phyloP scores from a whole-genome alignment of 2,329 filamentous ascomycete species.

The Colletotrichum theobromicola region DNA sequence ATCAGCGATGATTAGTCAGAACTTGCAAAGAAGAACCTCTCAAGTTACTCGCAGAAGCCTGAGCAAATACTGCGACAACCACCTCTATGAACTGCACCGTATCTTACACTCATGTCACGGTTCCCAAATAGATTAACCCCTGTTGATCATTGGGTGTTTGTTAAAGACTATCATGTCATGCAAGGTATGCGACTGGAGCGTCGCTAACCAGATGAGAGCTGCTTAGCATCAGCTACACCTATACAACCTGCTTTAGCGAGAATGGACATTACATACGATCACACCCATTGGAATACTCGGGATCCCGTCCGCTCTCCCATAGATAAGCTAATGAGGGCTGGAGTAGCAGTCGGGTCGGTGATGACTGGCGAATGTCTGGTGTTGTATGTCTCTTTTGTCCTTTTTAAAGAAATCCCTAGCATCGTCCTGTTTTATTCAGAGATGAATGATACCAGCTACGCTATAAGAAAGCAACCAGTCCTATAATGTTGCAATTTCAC shows the following conservation, averaged over 20 bases:
- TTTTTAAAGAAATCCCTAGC: neutral
- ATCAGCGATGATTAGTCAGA: neutral
- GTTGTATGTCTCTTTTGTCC: neutral
- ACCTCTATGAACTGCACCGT: too few species aligned
- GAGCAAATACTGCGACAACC: neutral
- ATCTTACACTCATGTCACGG: neutral
- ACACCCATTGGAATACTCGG: neutral
- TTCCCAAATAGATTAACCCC: neutral
- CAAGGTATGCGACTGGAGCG: neutral
- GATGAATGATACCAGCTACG: neutral
- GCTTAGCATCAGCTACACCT: neutral
- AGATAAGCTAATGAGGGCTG: neutral
- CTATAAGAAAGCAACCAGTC: neutral
- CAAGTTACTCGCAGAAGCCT: neutral
- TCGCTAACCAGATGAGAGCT: neutral
- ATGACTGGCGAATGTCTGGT: neutral
- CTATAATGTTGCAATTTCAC: neutral
- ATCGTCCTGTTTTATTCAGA: neutral
- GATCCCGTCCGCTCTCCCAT: conserved; percentile 6
- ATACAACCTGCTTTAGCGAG: neutral
- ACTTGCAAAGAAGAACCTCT: neutral
- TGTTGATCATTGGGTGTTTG: neutral
- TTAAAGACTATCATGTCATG: neutral
- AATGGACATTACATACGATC: neutral
- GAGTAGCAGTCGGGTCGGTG: neutral